phyloP scores from a whole-genome alignment of 2,329 filamentous ascomycete genomes.

The Fusarium buharicum region DNA sequence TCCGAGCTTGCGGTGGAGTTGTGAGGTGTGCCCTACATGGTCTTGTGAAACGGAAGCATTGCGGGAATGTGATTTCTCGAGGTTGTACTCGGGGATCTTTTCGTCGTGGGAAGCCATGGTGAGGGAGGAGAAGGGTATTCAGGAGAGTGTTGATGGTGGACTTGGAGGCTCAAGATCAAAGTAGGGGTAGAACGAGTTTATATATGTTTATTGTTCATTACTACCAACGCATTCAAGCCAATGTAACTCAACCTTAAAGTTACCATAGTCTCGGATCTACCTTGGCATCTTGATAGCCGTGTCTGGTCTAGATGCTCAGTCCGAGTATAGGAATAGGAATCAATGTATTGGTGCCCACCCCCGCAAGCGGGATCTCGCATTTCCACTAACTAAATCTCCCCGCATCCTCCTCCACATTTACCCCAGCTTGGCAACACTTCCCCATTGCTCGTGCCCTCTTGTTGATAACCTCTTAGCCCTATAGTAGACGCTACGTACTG shows the following conservation, averaged over 20 bases:
- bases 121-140: no score
- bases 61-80: not conserved
- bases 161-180: not conserved
- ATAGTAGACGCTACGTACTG: no score
- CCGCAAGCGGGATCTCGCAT: not conserved
- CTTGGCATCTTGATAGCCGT: not conserved
- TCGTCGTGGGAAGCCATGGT: constrained; percentile 14
- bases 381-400: not conserved
- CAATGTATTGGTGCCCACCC: not conserved
- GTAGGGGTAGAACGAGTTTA: constrained; percentile 2
- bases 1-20: constrained; percentile 7
- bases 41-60: not conserved
- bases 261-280: not conserved
- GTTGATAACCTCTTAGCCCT: no score
- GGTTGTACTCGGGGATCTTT: constrained; percentile 4
- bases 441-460: not conserved
- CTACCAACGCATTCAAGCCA: not conserved
- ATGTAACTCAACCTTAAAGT: not conserved
- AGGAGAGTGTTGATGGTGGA: not conserved
- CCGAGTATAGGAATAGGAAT: not conserved
- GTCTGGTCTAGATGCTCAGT: not conserved
- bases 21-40: not conserved
- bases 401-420: not conserved
- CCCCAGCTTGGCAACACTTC: not conserved
- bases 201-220: not conserved